phyloP scores from a whole-genome alignment of 1,284 basidiomycete species.

The Serendipita sp. region DNA sequence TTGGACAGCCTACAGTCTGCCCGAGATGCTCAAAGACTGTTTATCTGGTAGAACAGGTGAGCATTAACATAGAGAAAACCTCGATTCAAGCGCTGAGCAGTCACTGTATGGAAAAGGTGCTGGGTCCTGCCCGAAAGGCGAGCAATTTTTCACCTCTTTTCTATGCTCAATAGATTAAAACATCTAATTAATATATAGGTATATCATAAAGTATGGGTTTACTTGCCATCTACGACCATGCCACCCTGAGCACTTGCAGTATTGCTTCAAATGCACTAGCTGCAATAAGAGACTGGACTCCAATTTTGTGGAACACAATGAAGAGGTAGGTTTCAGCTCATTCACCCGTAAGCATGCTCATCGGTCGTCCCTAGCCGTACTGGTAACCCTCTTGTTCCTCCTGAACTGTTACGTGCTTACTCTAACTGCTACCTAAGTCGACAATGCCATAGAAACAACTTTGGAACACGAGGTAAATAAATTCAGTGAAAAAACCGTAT shows the following conservation, averaged over 20 bases:
- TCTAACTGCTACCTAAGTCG: neutral
- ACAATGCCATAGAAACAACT: conserved; percentile 1
- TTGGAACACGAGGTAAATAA: neutral
- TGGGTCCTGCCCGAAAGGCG: neutral
- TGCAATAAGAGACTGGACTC: neutral
- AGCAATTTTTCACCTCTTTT: neutral
- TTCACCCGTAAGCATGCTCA: neutral
- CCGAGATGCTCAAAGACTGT: conserved; percentile 3
- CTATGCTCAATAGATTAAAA: neutral
- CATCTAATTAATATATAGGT: neutral
- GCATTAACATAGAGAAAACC: neutral
- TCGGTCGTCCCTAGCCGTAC: neutral
- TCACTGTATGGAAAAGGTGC: neutral
- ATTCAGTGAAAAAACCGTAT: neutral
- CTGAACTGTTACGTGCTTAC: neutral
- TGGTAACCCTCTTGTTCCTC: neutral
- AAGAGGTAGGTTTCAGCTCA: neutral
- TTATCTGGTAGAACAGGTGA: neutral
- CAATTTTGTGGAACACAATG: conserved; percentile 2
- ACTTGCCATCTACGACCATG: neutral
- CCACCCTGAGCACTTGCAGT: neutral
- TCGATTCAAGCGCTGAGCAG: neutral
- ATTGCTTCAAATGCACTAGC: conserved; percentile 1
- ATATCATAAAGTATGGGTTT: neutral
- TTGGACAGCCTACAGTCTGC: neutral